A percentile compares a stretch with the other conserved stretches of the same genome.
Evolutionary conservation across 495 filamentous ascomycete species (phyloP).

Genomic region (Tuber melanosporum): DNA sequence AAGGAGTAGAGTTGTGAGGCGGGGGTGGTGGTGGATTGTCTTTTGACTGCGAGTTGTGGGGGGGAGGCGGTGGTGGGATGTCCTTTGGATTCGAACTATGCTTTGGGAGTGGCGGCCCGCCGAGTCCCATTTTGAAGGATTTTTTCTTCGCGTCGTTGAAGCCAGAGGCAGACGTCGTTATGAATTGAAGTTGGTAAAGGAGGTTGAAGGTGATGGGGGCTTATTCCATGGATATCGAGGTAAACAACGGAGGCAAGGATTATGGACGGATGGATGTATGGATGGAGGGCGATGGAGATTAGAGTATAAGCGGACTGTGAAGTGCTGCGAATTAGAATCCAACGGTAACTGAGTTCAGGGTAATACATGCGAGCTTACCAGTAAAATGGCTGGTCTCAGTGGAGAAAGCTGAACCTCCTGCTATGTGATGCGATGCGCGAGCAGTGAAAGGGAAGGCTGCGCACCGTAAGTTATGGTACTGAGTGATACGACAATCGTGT

Average conservation of each 20-base stretch:
- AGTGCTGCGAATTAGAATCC: background rate
- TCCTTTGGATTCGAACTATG: slow-evolving; percentile 35
- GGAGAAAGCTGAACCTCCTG: background rate
- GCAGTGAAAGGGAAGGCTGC: slow-evolving; percentile 1
- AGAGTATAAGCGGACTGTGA: background rate
- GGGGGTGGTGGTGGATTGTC: slow-evolving; percentile 28
- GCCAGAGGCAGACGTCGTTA: background rate
- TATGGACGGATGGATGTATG: background rate
- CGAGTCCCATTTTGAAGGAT: slow-evolving; percentile 5
- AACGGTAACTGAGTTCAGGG: background rate
- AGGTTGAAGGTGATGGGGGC: background rate
- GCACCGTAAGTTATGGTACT: background rate
- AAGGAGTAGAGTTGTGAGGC: slow-evolving; percentile 42
- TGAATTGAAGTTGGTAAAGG: background rate
- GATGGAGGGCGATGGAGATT: background rate
- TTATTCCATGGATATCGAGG: background rate
- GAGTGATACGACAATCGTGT: background rate
- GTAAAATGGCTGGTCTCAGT: background rate
- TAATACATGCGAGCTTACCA: slow-evolving; percentile 2
- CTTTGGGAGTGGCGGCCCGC: slow-evolving; percentile 17
- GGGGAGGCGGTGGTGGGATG: slow-evolving; percentile 36
- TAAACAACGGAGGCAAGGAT: background rate
- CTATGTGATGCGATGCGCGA: background rate
- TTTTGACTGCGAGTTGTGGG: slow-evolving; percentile 26
- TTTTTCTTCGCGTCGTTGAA: background rate